Base-by-base conservation (phyloP, 1,284 basidiomycete genomes). In the Golubevia sp. region DNA sequence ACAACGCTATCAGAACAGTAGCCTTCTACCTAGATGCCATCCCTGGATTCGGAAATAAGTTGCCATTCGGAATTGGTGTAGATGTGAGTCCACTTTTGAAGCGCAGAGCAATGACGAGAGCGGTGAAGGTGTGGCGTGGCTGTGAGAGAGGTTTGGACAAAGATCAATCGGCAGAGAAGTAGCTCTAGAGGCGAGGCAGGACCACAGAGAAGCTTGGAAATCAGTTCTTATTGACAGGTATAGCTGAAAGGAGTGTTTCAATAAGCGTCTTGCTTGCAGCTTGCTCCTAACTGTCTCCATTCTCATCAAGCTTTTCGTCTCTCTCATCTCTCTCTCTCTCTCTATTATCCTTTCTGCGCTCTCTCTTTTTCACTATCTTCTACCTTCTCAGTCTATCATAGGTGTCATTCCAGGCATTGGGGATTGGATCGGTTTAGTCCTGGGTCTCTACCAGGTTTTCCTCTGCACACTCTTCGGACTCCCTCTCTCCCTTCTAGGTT, bases 391-490 rank as follows among this genome's bases (percentile, higher is more conserved):
- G 58, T 71, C 72, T 24, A 67, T 76, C 57, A 49, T 74, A 13
- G 74, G 74, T 18, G 49, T 71, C n/a, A 64, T 83, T 11, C 81
- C 81, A 0, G 66, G 73, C n/a, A 61, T 73, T 34, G 81, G 81
- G 5, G 81, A 83, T 62, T 69, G 68, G 30, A 34, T 76, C 18
- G 81, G 80, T 0, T 64, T 76, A 11, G 8, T 78, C 0, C 62
- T 83, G 5, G 71, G 77, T 4, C 20, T 82, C 23, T 83, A 83
- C 59, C 74, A 79, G 50, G 62, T 83, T 58, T 65, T 67, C 52
- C 68, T 83, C 13, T 66, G 69, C 51, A 67, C 71, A 25, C 62
- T 82, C 5, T 83, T 79, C 55, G 78, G 76, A 15, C 59, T 82
- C 21, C 79, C 79, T 18, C 24, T 59, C 24, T 8, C 53, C 2